These are phyloP conservation scores for Boehmeria nivea DNA, from an alignment of 306 rosid genomes.

Conservation along the genomic window DNA sequence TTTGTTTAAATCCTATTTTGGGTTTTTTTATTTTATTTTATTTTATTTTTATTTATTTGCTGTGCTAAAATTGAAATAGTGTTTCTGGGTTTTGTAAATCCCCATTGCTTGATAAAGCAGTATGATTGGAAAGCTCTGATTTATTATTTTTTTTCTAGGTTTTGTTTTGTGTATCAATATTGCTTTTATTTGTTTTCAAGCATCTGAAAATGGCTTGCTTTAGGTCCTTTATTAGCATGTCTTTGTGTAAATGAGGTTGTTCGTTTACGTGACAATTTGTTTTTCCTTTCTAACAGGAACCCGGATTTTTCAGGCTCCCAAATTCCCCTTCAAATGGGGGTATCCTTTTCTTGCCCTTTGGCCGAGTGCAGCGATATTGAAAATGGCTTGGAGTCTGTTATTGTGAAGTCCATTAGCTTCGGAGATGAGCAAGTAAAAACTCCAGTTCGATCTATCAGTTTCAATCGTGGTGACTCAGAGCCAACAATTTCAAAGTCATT, in stretches of 20 bases:
- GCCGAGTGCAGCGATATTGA: slow-evolving; percentile 50
- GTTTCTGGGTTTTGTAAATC: slow-evolving; percentile 4
- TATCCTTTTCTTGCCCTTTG: slow-evolving; percentile 70
- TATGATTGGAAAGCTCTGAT: background rate
- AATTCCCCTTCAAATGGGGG: slow-evolving; percentile 54
- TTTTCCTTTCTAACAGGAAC: slow-evolving; percentile 30
- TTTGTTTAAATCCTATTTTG: too few species aligned
- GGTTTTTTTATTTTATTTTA: too few species aligned
- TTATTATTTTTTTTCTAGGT: background rate
- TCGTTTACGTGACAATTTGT: slow-evolving; percentile 11
- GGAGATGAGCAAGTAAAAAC: slow-evolving; percentile 51
- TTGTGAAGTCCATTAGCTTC: slow-evolving; percentile 64
- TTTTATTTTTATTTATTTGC: too few species aligned
- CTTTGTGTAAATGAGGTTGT: too few species aligned
- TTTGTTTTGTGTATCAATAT: slow-evolving; percentile 1
- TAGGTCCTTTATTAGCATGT: background rate
- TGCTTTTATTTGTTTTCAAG: background rate
- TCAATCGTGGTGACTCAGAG: slow-evolving; percentile 57
- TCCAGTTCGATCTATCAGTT: slow-evolving; percentile 62
- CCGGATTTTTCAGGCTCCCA: slow-evolving; percentile 18
- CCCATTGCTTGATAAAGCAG: background rate
- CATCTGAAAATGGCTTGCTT: background rate
- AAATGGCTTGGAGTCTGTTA: slow-evolving; percentile 49
- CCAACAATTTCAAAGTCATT: slow-evolving; percentile 50
- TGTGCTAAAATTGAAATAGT: too few species aligned